phyloP scores from a whole-genome alignment of 192 early-diverging fungal genomes.

The Coemansia sp. region DNA sequence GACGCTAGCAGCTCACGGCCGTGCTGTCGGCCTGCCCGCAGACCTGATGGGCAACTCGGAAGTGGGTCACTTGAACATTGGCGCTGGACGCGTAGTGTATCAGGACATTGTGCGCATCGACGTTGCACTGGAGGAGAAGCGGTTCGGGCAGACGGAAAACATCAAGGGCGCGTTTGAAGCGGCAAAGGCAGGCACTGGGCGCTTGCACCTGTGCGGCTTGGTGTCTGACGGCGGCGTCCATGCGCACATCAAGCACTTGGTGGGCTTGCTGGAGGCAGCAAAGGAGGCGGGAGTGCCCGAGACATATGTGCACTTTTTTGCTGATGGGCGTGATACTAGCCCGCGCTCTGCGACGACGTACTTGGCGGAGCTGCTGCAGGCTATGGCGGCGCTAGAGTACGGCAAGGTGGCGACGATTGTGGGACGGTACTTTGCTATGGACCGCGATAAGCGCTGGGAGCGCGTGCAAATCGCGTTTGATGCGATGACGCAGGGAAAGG shows the following conservation, averaged over 20 bases:
- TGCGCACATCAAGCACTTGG: constrained; percentile 91
- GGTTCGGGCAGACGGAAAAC: constrained; percentile 71
- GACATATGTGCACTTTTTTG: constrained; percentile 95
- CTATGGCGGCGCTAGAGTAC: constrained; percentile 64
- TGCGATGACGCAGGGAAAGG: constrained; percentile 74
- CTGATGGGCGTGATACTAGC: constrained; percentile 96
- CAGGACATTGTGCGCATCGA: constrained; percentile 99
- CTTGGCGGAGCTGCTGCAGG: constrained; percentile 68
- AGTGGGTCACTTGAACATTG: constrained; percentile 99
- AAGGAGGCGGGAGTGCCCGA: constrained; percentile 84
- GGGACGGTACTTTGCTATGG: constrained; percentile 99
- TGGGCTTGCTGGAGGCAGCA: constrained; percentile 80
- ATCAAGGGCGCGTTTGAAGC: constrained; percentile 83
- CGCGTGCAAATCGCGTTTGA: constrained; percentile 95
- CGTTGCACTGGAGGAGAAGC: constrained; percentile 84
- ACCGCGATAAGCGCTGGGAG: constrained; percentile 99
- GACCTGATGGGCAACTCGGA: constrained; percentile 99
- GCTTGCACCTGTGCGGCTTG: constrained; percentile 93
- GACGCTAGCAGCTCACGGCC: constrained; percentile 90
- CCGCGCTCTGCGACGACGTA: constrained; percentile 88
- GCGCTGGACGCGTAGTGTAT: constrained; percentile 98
- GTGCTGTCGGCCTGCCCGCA: constrained; percentile 95
- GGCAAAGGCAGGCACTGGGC: constrained; percentile 78
- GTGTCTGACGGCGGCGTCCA: constrained; percentile 99
- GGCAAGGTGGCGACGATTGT: constrained; percentile 91